Conservation (phyloP, 192 early-diverging fungal species). For the Coemansia sp. region DNA sequence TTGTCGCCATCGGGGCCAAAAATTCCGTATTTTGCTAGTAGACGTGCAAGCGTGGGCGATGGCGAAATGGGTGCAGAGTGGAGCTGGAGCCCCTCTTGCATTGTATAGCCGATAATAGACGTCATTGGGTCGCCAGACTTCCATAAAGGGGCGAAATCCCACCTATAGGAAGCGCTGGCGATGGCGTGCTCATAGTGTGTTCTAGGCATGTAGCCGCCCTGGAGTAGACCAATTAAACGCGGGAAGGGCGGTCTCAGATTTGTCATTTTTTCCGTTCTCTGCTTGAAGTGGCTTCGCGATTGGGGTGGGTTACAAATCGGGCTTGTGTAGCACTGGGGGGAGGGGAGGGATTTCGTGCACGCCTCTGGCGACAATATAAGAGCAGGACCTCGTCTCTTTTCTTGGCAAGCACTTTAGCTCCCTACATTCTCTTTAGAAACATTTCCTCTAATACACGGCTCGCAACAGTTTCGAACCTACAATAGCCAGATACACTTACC, state of each 20-base stretch:
- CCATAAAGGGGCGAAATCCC: neutral
- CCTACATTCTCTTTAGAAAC: neutral
- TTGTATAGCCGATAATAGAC: neutral
- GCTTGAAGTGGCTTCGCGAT: neutral
- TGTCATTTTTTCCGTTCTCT: constrained; percentile 1
- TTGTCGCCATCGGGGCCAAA: neutral
- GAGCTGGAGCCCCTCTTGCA: neutral
- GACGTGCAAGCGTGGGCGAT: neutral
- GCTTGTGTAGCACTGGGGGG: neutral
- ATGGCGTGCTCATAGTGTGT: constrained; percentile 15
- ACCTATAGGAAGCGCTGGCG: constrained; percentile 5
- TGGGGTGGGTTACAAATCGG: constrained; percentile 2
- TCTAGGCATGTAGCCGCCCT: neutral
- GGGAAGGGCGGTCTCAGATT: constrained; percentile 2
- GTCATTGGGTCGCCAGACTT: neutral
- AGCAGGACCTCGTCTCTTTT: neutral
- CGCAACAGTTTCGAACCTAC: too few relatives aligned
- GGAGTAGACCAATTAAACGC: constrained; percentile 5
- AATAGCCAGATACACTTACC: neutral
- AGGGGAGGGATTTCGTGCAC: neutral
- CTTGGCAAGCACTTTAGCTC: neutral
- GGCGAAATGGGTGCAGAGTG: neutral
- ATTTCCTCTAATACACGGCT: neutral
- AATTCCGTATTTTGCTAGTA: neutral
- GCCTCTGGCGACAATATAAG: constrained; percentile 1